Base-by-base conservation (phyloP, 176 grass and related monocot genomes). In the Saccharum officinarum region DNA sequence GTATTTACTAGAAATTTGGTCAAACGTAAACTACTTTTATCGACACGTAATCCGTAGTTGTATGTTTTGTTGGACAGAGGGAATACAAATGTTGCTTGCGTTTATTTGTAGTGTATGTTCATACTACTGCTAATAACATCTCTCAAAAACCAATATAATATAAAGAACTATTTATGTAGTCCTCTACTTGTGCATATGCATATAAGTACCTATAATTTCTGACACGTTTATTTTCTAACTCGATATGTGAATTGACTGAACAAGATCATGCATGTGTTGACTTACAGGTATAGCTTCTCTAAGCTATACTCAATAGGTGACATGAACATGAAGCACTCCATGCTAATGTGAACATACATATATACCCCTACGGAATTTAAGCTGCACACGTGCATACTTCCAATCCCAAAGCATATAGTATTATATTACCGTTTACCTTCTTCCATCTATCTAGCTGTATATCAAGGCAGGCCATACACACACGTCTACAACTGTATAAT, bases 191-290 rank as follows among this genome's bases (percentile, higher is more conserved):
- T 18, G 2, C 57, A 46, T 45, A 31, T 45, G 40, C 40, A 38
- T 40, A 65, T 6, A 61, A 0, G 4, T 42, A 75, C 57, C 70
- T 42, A 10, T 75, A 45, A 37, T 75, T 28, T 64, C 12, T 65
- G 59, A 75, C 42, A 69, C 5, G 8, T 5, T 13, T 45, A 4
- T 62, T 61, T 61, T 77, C 13, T 20, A 41, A 40, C 39, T 40
- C 41, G 54, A 62, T 34, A 49, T 83, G 20, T 62, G 80, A 72
- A 73, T 25, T 74, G 45, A 49, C 17, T 67, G 31, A n/a, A 17
- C 42, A 84, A 50, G 41, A 50, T 65, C 57, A 65, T 46, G 36
- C 70, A 66, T 81, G 6, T 9, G 20, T 64, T 84, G 20, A 84
- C 57, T 65, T 50, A 10, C 81, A 73, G 57, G 0, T 17, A n/a